Percentiles rank a stretch among this genome's conserved stretches.
Evolutionary conservation across 148 eudicot genomes (phyloP).

Genomic region (Rhododendron vialii): DNA sequence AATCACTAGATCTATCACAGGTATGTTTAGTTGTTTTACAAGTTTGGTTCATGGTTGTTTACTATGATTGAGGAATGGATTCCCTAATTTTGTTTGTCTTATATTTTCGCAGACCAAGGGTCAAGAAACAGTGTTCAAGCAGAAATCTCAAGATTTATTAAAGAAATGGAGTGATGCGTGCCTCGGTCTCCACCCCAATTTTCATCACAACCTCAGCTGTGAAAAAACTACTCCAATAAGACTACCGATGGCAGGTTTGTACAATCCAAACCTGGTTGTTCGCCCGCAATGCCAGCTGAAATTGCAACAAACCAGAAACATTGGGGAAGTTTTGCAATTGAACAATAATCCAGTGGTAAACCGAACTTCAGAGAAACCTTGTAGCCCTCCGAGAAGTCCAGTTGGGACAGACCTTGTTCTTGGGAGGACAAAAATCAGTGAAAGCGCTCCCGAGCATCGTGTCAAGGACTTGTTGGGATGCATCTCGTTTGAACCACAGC

Average conservation of each 20-base stretch:
- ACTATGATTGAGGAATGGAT: neutral
- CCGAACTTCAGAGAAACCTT: slow-evolving; percentile 13
- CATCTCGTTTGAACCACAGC: slow-evolving; percentile 53
- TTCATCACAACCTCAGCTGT: slow-evolving; percentile 38
- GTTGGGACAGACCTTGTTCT: slow-evolving; percentile 84
- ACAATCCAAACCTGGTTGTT: slow-evolving; percentile 50
- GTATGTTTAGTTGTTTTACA: slow-evolving; percentile 23
- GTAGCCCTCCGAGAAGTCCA: slow-evolving; percentile 58
- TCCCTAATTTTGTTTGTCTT: neutral
- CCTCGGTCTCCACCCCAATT: slow-evolving; percentile 63
- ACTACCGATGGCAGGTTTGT: slow-evolving; percentile 48
- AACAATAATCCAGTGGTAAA: slow-evolving; percentile 24
- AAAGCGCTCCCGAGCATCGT: slow-evolving; percentile 20
- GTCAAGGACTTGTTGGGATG: slow-evolving; percentile 60
- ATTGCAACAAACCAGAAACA: slow-evolving; percentile 35
- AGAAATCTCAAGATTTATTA: slow-evolving; percentile 65
- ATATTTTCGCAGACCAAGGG: slow-evolving; percentile 47
- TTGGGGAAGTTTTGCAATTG: slow-evolving; percentile 42
- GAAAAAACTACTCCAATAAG: slow-evolving; percentile 44
- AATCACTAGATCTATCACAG: slow-evolving; percentile 33
- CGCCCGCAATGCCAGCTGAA: slow-evolving; percentile 51
- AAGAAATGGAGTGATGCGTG: slow-evolving; percentile 90
- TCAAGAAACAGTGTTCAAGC: slow-evolving; percentile 43
- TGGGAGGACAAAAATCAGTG: slow-evolving; percentile 39
- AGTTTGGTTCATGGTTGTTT: neutral